A percentile compares a stretch with the other conserved stretches of the same genome.
Conservation (phyloP, 2,329 filamentous ascomycete species). For the Didymella lethalis region DNA sequence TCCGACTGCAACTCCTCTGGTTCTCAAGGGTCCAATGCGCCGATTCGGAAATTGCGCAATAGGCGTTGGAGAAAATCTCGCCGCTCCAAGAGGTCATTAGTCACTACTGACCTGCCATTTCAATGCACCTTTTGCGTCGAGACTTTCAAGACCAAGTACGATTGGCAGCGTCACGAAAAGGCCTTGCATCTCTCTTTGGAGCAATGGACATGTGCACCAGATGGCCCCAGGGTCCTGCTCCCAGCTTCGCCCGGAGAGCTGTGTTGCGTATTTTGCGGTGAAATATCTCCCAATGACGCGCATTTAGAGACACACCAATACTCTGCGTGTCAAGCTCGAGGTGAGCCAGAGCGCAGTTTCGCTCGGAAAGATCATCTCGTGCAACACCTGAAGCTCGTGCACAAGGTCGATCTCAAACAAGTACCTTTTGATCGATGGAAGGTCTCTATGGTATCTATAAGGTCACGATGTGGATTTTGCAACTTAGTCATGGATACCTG, state of each 20-base stretch:
- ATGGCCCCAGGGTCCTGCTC: neutral
- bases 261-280: slow-evolving; percentile 2
- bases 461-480: slow-evolving; percentile 38
- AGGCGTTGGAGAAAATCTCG: slow-evolving; percentile 3
- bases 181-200: slow-evolving; percentile 39
- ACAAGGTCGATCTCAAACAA: slow-evolving; percentile 23
- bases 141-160: slow-evolving; percentile 41
- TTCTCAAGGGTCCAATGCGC: slow-evolving; percentile 3
- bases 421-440: slow-evolving; percentile 46
- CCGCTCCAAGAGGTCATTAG: neutral
- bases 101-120: slow-evolving; percentile 12
- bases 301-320: slow-evolving; percentile 27
- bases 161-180: slow-evolving; percentile 42
- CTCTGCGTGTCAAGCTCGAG: slow-evolving; percentile 28
- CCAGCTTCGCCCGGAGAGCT: neutral
- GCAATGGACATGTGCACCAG: slow-evolving; percentile 27
- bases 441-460: slow-evolving; percentile 28
- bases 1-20: slow-evolving; percentile 5
- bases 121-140: slow-evolving; percentile 45
- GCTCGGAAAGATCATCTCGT: slow-evolving; percentile 37
- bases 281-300: neutral
- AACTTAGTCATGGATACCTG: slow-evolving; percentile 27
- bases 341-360: slow-evolving; percentile 32
- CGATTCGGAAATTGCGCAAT: neutral
- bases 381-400: slow-evolving; percentile 36